These are phyloP conservation scores for Colletotrichum sublineola DNA, from an alignment of 2,329 filamentous ascomycete species.

Conservation along the genomic window DNA sequence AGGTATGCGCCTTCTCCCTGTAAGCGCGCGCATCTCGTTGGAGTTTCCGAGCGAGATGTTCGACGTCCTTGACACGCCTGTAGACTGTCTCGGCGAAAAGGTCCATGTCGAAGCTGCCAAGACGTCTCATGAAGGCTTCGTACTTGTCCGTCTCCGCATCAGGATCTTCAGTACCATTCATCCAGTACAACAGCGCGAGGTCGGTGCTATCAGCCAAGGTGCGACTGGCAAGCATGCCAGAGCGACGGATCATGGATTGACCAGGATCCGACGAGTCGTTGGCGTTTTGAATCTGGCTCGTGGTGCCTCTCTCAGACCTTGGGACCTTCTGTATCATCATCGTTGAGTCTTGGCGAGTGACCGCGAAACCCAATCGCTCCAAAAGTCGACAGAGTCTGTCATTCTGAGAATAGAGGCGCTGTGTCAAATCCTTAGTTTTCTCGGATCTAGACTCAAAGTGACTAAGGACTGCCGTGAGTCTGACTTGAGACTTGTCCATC, in stretches of 20 bases:
- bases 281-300: constrained; percentile 61
- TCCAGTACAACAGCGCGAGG: constrained; percentile 85
- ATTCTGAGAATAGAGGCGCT: constrained; percentile 85
- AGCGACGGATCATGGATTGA: constrained; percentile 63
- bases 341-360: constrained; percentile 78
- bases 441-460: constrained; percentile 78
- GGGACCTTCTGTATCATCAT: constrained; percentile 83
- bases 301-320: constrained; percentile 67
- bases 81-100: constrained; percentile 86
- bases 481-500: constrained; percentile 66
- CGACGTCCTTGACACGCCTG: constrained; percentile 92
- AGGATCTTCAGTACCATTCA: constrained; percentile 72
- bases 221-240: constrained; percentile 65
- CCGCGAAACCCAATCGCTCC: constrained; percentile 86
- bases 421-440: constrained; percentile 85
- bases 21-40: constrained; percentile 90
- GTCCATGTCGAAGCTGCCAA: constrained; percentile 86
- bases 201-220: constrained; percentile 73
- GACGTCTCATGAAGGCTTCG: constrained; percentile 76
- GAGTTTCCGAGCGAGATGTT: constrained; percentile 92
- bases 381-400: constrained; percentile 86
- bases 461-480: constrained; percentile 63
- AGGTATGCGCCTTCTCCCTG: constrained; percentile 84
- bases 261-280: constrained; percentile 70
- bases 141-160: constrained; percentile 81